phyloP scores from a whole-genome alignment of 2,329 filamentous ascomycete species.

The Ophiostoma populinum region DNA sequence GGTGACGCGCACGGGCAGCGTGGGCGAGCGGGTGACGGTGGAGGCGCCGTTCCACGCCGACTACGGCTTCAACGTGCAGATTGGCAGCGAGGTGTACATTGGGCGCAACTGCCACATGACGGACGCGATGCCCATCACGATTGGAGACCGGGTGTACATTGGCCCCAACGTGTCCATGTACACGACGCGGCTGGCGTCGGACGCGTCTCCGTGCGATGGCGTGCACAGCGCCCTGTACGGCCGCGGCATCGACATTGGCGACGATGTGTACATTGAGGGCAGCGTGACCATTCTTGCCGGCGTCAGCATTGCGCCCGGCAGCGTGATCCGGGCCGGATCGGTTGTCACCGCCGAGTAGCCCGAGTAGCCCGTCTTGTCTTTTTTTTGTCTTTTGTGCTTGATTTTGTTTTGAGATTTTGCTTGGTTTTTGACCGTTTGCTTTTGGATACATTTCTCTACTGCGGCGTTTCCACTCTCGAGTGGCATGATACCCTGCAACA shows the following conservation, averaged over 20 bases:
- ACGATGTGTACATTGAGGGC: conserved; percentile 71
- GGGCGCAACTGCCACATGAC: conserved; percentile 71
- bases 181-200: conserved; percentile 54
- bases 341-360: conserved; percentile 54
- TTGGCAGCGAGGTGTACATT: conserved; percentile 73
- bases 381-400: conserved; percentile 1
- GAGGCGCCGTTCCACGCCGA: conserved; percentile 85
- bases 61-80: conserved; percentile 86
- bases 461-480: not conserved
- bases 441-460: conserved; percentile 3
- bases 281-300: conserved; percentile 64
- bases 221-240: conserved; percentile 56
- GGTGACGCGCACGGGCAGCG: conserved; percentile 37
- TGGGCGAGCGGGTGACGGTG: conserved; percentile 62
- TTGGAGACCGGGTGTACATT: conserved; percentile 61
- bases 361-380: not conserved
- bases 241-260: conserved; percentile 57
- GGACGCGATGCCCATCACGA: conserved; percentile 68
- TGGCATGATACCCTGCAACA: conserved; percentile 13
- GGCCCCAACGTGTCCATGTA: conserved; percentile 79
- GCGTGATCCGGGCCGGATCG: conserved; percentile 65
- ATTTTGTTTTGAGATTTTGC: conserved; percentile 1
- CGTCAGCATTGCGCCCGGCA: conserved; percentile 62
- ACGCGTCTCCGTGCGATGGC: conserved; percentile 57
- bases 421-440: not conserved